phyloP scores from a whole-genome alignment of 306 rosid species.

The Biancaea sappan region DNA sequence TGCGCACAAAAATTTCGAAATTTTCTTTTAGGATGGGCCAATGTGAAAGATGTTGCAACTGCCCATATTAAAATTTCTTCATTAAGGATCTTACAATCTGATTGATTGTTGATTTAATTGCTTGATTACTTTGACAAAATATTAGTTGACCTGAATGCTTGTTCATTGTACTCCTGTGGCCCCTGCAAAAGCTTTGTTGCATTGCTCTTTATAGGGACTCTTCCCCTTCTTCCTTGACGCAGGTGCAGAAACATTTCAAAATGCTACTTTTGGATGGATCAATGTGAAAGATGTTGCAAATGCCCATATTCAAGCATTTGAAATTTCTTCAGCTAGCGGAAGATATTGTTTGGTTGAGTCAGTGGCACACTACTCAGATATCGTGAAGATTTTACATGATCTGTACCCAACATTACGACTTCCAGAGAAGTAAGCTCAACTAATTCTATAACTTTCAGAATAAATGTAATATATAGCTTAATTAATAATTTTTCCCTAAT shows the following conservation, averaged over 20 bases:
- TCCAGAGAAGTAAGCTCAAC: slow-evolving; percentile 59
- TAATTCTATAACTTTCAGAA: not conserved
- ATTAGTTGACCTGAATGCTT: too few species aligned
- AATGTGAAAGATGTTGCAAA: slow-evolving; percentile 78
- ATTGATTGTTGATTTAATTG: not conserved
- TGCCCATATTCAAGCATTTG: slow-evolving; percentile 74
- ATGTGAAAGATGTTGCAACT: too few species aligned
- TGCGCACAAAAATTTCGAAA: too few species aligned
- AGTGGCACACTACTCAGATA: slow-evolving; percentile 53
- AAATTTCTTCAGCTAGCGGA: slow-evolving; percentile 71
- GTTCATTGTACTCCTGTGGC: not conserved
- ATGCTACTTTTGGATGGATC: slow-evolving; percentile 56
- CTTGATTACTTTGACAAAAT: not conserved
- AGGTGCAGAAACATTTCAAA: slow-evolving; percentile 51
- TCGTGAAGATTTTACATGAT: slow-evolving; percentile 46
- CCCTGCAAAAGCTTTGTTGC: not conserved
- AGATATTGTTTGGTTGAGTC: slow-evolving; percentile 68
- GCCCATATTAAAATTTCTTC: too few species aligned
- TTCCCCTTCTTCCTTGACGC: slow-evolving; percentile 12
- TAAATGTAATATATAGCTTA: not conserved
- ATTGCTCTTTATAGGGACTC: not conserved
- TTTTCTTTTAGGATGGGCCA: too few species aligned
- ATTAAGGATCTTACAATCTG: too few species aligned
- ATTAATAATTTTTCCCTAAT: not conserved
- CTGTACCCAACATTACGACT: slow-evolving; percentile 56